Evolutionary conservation across 2,329 filamentous ascomycete species (phyloP), one percentile per base, ranked within the genome.

Genomic region (Fusarium sp.): DNA sequence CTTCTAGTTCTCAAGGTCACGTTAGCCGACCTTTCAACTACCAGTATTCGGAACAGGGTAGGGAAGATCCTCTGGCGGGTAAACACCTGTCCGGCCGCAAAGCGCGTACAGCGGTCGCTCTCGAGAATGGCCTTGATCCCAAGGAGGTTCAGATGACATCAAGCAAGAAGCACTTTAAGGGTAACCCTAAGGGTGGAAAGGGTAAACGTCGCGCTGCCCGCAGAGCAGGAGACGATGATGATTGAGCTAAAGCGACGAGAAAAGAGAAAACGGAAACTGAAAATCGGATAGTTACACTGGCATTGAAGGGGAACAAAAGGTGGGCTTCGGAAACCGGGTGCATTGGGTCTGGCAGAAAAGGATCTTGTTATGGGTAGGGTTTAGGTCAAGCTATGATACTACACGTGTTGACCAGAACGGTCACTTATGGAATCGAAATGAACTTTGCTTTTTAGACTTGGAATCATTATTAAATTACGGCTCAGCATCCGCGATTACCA

Each of bases 131-230:
- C 20, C 82, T 98, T 41, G 95, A 98, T 78, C 92, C 93, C 2
- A 92, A 91, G 68, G 96, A 98, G 66, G 84, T 96, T 74, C 85
- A 87, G 82, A 78, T 88, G 66, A 86, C 86, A 66, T 86, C 86
- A 58, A 89, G 91, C 65, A 99, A 99, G 90, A 98, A 98, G 86
- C 96, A 99, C 84, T 96, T 94, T 83, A 97, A 97, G 85, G 92
- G 89, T n/a, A 90, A 91, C 45, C 88, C 89, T 72, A 91, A 87
- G 82, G 88, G 87, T 50, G 82, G 81, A 68, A 92, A 89, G 80
- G 86, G 86, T 68, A 89, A 88, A 80, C 74, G 75, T n/a, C 75
- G 77, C 18, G 48, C 66, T 32, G 75, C 66, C 41, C 75, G 73
- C 20, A 73, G 68, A 47, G 69, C 48, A 4, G 61, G 57, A 26